Percentiles rank a stretch among this genome's conserved stretches.
Evolutionary conservation across 2,329 filamentous ascomycete genomes (phyloP).

Genomic region (Cadophora sp.): DNA sequence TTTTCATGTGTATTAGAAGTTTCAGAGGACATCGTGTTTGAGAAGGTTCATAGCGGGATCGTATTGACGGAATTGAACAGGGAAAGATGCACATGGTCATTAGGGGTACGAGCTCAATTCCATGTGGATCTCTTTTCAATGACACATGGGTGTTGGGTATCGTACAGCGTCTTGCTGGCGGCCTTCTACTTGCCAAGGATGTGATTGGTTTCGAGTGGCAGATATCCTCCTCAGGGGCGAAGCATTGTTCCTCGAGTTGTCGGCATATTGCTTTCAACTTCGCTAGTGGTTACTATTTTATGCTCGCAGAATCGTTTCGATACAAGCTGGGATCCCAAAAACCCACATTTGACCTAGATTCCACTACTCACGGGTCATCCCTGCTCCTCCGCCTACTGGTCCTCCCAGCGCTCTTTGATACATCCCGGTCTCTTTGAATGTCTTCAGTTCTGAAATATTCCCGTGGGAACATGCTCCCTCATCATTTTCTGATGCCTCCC

Average conservation of each 20-base stretch:
- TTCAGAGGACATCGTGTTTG: neutral
- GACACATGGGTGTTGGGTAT: no score
- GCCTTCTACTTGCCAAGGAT: no score
- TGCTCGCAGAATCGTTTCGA: neutral
- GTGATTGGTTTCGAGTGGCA: no score
- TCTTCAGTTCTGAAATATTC: slow-evolving; percentile 11
- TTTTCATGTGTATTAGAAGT: neutral
- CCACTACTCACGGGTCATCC: slow-evolving; percentile 9
- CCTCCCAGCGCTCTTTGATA: slow-evolving; percentile 12
- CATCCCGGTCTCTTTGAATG: slow-evolving; percentile 14
- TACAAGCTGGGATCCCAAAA: neutral
- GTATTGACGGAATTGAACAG: no score
- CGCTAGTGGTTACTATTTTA: no score
- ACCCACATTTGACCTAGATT: neutral
- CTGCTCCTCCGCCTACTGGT: slow-evolving; percentile 13
- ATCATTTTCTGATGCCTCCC: slow-evolving; percentile 2
- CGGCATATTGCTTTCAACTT: no score
- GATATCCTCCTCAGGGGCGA: no score
- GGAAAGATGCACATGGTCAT: no score
- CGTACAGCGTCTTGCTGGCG: no score
- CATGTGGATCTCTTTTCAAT: no score
- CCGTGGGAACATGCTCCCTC: slow-evolving; percentile 11
- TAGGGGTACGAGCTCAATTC: no score
- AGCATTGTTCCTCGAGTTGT: no score
- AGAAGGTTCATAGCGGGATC: neutral